Evolutionary conservation across 306 rosid species (phyloP), one percentile per base, ranked within the genome.

Genomic region (Vigna nakashimae): DNA sequence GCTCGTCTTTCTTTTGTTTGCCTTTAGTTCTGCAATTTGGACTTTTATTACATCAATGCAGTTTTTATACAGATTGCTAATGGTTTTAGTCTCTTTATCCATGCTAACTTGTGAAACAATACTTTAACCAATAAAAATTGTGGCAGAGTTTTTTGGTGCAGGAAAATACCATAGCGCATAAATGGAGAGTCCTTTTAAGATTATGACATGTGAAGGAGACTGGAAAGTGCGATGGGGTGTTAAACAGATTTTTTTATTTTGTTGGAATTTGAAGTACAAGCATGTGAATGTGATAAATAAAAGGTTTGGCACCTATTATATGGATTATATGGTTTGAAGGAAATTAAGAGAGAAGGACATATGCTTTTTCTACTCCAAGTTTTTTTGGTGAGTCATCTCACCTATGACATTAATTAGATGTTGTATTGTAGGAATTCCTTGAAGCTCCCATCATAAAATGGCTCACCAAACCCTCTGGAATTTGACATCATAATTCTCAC

Each of bases 401-500:
- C 34, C 20, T 24, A 67, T 67, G 60, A 48, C 84, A 81, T 75
- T 81, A 16, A 84, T 64, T 64, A 16, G 24, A 18, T 36, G 52
- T 11, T 73, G 71, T 9, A 56, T 43, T 36, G 32, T 26, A 17
- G 80, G 77, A 68, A 64, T 53, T 63, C 52, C 40, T 64, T 40
- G 36, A 48, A 66, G 78, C 43, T 62, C 16, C 69, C 17, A 38
- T 46, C 79, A 71, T 45, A 32, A 75, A 80, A 32, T 30, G 71
- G 60, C 60, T 69, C 64, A 83, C 83, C 81, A 74, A 79, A 48
- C 43, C 16, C 60, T 34, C 50, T 51, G 53, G 16, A 79, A 79
- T 60, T 69, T 66, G 45, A 7, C 62, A 66, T 34, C 32, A 14
- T 48, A 36, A 78, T 55, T 73, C 20, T 48, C 57, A 14, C 49